Base-by-base conservation (phyloP, 2,329 filamentous ascomycete genomes). In the Lasiodiplodia gonubiensis region DNA sequence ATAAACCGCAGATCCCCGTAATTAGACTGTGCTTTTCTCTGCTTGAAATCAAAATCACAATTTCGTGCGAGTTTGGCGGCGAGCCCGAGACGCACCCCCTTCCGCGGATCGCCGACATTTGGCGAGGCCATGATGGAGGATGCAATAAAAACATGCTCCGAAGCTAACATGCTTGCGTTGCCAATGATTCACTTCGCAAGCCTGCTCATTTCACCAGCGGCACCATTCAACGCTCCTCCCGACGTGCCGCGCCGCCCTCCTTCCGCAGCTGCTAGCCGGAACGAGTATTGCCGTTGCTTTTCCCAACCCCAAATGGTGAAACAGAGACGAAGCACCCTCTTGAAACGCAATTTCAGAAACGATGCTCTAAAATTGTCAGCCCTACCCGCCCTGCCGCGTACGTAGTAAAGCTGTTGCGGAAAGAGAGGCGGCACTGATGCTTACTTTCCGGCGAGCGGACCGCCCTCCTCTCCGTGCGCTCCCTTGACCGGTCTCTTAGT, bases 1-100 rank as follows among this genome's bases (percentile, higher is more conserved):
- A 63, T 63, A 63, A 63, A 51, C 5, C 46, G 59, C 46, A 51
- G 59, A 63, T 63, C 59, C 59, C 59, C 59, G 59, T 63, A 63
- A 63, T 63, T 63, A 63, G 39, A 37, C 59, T 51, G 59, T 51
- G 59, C 59, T 7, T 48, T 33, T 18, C 2, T 52, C 11, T 54
- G 35, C 42, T 30, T 37, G 25, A 51, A 51, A 63, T 63, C 42
- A 63, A 63, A 59, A 49, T 63, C 59, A 8, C 59, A 63, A 63
- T 63, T 63, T 63, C 46, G 59, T 63, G 42, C 14, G 57, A 35
- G n/a, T 33, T 33, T 53, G 21, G 55, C 55, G n/a, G 55, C 59
- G 59, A 63, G 27, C 3, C 27, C 42, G 23, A 30, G 57, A 4
- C 57, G 25, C 14, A 10, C 11, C 52, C 53, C 30, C 53, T 55